Conservation (phyloP, 1,284 basidiomycete genomes). For the Phylloporus sp. region DNA sequence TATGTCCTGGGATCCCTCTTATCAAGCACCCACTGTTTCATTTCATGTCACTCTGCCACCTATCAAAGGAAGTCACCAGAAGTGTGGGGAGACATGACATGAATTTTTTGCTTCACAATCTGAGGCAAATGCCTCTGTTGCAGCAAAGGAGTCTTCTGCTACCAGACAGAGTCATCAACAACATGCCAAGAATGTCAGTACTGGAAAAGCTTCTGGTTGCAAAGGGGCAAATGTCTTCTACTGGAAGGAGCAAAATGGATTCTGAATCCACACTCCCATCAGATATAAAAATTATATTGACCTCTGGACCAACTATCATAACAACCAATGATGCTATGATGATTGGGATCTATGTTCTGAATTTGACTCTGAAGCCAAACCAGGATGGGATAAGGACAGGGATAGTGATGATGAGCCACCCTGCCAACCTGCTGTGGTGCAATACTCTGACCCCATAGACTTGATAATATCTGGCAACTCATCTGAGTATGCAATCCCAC, state of each 20-base stretch:
- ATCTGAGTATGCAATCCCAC: too few relatives aligned
- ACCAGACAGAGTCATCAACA: background rate
- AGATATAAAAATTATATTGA: background rate
- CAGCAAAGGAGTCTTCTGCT: background rate
- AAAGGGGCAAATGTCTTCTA: slow-evolving; percentile 4
- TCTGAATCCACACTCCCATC: background rate
- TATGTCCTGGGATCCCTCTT: too few relatives aligned
- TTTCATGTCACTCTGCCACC: background rate
- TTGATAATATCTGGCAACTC: too few relatives aligned
- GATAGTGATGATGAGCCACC: background rate
- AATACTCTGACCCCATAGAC: too few relatives aligned
- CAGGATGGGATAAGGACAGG: background rate
- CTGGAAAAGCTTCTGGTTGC: background rate
- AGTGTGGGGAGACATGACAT: background rate
- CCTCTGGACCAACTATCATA: background rate
- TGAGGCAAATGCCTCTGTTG: background rate
- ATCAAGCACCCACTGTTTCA: too few relatives aligned
- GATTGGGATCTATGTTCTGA: slow-evolving; percentile 9
- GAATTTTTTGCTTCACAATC: background rate
- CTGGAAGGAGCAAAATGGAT: slow-evolving; percentile 4
- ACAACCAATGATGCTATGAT: slow-evolving; percentile 1
- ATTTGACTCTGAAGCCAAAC: background rate
- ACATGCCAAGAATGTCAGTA: background rate
- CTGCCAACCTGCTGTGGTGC: too few relatives aligned
- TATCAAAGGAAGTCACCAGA: slow-evolving; percentile 8